These are phyloP conservation scores for Dothistroma pini DNA, from an alignment of 2,329 filamentous ascomycete genomes.

Conservation along the genomic window DNA sequence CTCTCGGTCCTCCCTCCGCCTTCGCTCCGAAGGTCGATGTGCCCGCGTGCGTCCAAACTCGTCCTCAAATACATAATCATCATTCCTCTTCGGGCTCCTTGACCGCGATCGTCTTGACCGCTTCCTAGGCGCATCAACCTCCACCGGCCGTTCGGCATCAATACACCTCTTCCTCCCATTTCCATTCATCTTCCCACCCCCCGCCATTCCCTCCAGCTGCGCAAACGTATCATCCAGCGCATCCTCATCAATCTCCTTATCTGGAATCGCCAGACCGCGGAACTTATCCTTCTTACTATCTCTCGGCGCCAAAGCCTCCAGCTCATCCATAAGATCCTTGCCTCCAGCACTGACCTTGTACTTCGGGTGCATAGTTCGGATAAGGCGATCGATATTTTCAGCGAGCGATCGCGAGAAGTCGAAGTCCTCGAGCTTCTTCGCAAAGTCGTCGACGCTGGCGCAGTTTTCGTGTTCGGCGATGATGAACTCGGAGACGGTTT, in stretches of 20 bases:
- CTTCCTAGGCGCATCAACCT: constrained; percentile 37
- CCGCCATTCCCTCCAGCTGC: constrained; percentile 79
- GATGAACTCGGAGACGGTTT: constrained; percentile 93
- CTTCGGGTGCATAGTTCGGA: constrained; percentile 86
- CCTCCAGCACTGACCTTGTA: constrained; percentile 59
- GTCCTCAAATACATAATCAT: constrained; percentile 56
- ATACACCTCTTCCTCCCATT: constrained; percentile 56
- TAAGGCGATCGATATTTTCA: constrained; percentile 85
- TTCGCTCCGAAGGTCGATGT: constrained; percentile 40
- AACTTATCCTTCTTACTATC: constrained; percentile 82
- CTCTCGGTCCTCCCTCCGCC: constrained; percentile 38
- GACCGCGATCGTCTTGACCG: constrained; percentile 46
- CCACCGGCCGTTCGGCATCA: constrained; percentile 52
- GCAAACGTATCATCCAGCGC: constrained; percentile 88
- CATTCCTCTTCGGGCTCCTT: constrained; percentile 37
- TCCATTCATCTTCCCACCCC: constrained; percentile 57
- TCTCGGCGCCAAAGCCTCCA: constrained; percentile 21
- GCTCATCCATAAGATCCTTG: constrained; percentile 24
- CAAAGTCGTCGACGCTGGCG: constrained; percentile 68
- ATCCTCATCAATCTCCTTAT: constrained; percentile 58
- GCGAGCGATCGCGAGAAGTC: constrained; percentile 83
- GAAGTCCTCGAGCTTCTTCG: constrained; percentile 67
- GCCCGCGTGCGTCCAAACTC: constrained; percentile 53
- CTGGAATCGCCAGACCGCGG: constrained; percentile 80
- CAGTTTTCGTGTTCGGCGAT: constrained; percentile 84